These are phyloP conservation scores for Saksenaea vasiformis DNA, from an alignment of 371 early-diverging fungal genomes.

Conservation along the genomic window DNA sequence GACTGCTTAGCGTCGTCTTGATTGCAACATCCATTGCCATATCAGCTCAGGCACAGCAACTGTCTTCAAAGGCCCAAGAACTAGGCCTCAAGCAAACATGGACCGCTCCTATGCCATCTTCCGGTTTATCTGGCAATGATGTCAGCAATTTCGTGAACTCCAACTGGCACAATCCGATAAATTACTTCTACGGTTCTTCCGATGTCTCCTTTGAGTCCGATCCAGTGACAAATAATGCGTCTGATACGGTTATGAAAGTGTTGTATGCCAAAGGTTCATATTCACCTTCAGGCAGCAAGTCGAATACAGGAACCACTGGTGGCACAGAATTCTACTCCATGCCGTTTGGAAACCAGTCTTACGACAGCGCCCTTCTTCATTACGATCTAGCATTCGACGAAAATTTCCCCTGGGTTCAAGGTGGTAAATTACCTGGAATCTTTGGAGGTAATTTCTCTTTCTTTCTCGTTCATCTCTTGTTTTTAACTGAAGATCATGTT, in stretches of 20 bases:
- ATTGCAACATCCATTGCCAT: constrained; percentile 3
- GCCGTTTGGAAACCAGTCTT: constrained; percentile 36
- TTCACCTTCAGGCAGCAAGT: constrained; percentile 24
- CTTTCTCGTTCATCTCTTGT: neutral
- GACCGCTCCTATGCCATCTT: constrained; percentile 30
- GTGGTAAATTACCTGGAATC: constrained; percentile 59
- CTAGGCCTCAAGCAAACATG: constrained; percentile 37
- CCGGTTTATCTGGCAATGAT: constrained; percentile 1
- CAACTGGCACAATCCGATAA: constrained; percentile 23
- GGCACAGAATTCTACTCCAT: constrained; percentile 50
- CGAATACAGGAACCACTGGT: constrained; percentile 30
- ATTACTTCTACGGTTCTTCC: constrained; percentile 20
- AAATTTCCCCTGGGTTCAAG: constrained; percentile 57
- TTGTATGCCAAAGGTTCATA: constrained; percentile 50
- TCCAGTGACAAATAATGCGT: constrained; percentile 30
- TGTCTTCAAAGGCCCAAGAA: constrained; percentile 20
- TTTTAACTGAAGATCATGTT: neutral
- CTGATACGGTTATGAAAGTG: constrained; percentile 34
- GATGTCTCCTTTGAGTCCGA: constrained; percentile 50
- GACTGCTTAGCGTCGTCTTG: neutral
- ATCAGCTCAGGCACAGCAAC: constrained; percentile 7
- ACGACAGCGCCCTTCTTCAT: constrained; percentile 47
- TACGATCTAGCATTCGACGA: constrained; percentile 58
- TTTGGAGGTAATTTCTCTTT: constrained; percentile 37
- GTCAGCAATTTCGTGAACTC: constrained; percentile 19